These are phyloP conservation scores for Fusarium phyllophilum DNA, from an alignment of 2,329 filamentous ascomycete genomes.

Conservation along the genomic window DNA sequence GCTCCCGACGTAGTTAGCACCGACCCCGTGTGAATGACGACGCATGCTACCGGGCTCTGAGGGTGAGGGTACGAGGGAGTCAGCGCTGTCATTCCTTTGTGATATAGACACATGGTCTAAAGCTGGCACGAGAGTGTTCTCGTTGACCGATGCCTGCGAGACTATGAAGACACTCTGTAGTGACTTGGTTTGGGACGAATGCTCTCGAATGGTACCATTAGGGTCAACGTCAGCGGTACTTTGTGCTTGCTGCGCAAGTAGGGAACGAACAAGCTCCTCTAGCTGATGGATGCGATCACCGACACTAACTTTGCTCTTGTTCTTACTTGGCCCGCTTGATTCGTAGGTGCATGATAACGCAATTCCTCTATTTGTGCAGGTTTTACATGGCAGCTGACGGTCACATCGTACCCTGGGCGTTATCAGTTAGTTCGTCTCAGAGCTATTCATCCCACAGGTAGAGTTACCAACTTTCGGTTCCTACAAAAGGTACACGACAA, in stretches of 20 bases:
- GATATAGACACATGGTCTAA: not conserved
- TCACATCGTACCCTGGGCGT: not conserved
- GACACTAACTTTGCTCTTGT: not conserved
- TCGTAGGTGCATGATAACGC: not conserved
- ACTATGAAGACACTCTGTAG: not conserved
- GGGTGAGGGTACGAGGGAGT: not conserved
- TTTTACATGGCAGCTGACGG: not conserved
- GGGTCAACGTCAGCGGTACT: rapidly evolving
- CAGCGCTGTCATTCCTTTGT: rapidly evolving
- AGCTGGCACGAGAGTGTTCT: not conserved
- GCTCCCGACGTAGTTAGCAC: not conserved
- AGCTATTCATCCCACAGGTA: too few species aligned
- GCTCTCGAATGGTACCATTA: not conserved
- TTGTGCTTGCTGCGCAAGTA: not conserved
- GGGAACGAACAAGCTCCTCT: not conserved
- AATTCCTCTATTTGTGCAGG: not conserved
- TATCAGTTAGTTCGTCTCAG: not conserved
- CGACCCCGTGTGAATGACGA: rapidly evolving
- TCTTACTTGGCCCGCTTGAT: not conserved
- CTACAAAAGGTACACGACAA: not conserved
- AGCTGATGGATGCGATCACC: not conserved
- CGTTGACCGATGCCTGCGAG: rapidly evolving
- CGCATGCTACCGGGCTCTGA: not conserved
- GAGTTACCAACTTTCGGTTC: not conserved
- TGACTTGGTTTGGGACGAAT: not conserved